Percentiles rank a stretch among this genome's conserved stretches.
Evolutionary conservation across 176 grass and related monocot genomes (phyloP).

Genomic region (Elymus sibiricus): DNA sequence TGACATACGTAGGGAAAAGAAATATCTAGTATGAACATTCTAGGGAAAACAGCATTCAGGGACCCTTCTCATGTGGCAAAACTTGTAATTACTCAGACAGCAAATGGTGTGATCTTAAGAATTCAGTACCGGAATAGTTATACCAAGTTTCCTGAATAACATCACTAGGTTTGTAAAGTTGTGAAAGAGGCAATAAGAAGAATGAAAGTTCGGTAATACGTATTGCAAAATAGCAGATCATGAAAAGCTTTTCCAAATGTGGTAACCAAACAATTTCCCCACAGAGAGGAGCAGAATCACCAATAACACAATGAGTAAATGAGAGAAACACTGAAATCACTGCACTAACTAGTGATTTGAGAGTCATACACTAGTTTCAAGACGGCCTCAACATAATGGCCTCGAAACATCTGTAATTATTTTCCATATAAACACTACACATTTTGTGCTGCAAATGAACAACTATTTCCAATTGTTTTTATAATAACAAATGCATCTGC

Average conservation of each 20-base stretch:
- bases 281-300: not conserved
- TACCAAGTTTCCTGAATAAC: not conserved
- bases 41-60: not conserved
- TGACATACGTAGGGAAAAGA: not conserved
- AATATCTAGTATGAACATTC: not conserved
- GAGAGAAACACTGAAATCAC: not conserved
- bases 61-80: not conserved
- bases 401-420: not conserved
- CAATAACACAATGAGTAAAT: not conserved
- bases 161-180: not conserved
- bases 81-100: not conserved
- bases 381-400: not conserved
- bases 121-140: not conserved
- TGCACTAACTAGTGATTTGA: not conserved
- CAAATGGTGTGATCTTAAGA: not conserved
- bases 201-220: not conserved
- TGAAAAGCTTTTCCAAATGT: not conserved
- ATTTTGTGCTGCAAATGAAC: not conserved
- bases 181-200: not conserved
- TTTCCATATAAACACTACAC: conserved; percentile 1
- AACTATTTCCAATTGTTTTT: not conserved
- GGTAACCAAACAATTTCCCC: not conserved
- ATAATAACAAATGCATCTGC: not conserved
- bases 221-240: not conserved
- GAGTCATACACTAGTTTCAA: not conserved